Conservation (phyloP, 2,329 filamentous ascomycete genomes). For the Fusarium chaquense region DNA sequence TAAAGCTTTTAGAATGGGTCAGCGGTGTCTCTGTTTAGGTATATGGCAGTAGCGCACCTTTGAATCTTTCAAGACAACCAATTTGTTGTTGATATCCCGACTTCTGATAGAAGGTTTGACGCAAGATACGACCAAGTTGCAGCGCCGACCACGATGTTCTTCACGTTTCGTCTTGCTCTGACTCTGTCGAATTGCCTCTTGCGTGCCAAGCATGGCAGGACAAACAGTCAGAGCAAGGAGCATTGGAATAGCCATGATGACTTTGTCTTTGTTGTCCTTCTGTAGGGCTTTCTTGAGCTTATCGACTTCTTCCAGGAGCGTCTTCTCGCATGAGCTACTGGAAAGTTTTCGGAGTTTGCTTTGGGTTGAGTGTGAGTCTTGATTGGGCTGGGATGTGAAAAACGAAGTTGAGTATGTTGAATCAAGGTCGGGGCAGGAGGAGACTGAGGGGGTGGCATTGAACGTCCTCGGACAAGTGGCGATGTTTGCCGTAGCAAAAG, state of each 20-base stretch:
- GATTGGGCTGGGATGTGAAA: constrained; percentile 18
- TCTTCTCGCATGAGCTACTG: constrained; percentile 41
- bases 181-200: constrained; percentile 61
- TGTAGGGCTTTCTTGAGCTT: constrained; percentile 45
- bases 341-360: constrained; percentile 43
- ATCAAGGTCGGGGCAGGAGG: constrained; percentile 25
- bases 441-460: constrained; percentile 42
- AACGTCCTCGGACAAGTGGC: constrained; percentile 28
- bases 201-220: constrained; percentile 58
- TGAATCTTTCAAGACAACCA: constrained; percentile 59
- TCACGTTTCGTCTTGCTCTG: constrained; percentile 60
- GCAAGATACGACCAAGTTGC: constrained; percentile 61
- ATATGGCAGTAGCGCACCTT: constrained; percentile 43
- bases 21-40: not conserved
- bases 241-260: constrained; percentile 49
- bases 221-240: constrained; percentile 48
- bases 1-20: constrained; percentile 43
- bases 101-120: constrained; percentile 60
- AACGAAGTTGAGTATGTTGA: constrained; percentile 24
- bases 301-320: constrained; percentile 45
- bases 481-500: constrained; percentile 30
- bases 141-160: constrained; percentile 61
- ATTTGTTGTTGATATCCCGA: constrained; percentile 58
- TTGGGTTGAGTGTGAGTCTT: constrained; percentile 28
- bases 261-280: constrained; percentile 45